Base-by-base conservation (phyloP, 2,329 filamentous ascomycete genomes). In the Diaporthe citriasiana region DNA sequence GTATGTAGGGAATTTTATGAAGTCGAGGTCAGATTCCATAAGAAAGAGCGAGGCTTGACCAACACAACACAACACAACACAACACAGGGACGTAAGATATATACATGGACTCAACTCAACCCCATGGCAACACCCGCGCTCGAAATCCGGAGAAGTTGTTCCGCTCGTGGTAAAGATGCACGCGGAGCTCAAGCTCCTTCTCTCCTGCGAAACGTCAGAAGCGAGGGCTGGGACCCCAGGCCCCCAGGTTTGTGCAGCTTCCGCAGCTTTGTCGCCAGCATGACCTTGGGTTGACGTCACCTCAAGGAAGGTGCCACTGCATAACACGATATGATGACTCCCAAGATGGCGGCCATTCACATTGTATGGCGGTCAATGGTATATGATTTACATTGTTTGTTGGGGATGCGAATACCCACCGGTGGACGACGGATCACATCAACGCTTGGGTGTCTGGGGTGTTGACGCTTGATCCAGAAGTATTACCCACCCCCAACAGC, bases 241-340 rank as follows among this genome's bases (percentile, higher is more conserved):
- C 19, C 47, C 53, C 35, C 63, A 35, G 57, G 19, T 25, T 57
- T 19, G 57, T 53, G 47, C 45, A 71, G 70, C 45, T 38, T 35
- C 30, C 30, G 45, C 47, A 68, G 45, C 45, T 38, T 33, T 53
- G 35, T 60, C 69, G 69, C 57, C 45, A 40, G 25, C 33, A 71
- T 71, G 70, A 71, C 47, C 56, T 12, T 25, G 56, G 45, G 53
- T 71, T 71, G 70, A 71, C 70, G 70, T 71, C 70, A 71, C 70
- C 33, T 42, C 42, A 17, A 40, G 33, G 53, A 59, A 59, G 68
- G 40, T 50, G 40, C 27, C 53, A 71, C 68, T 40, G 63, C 40
- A 59, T n/a, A 35, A 33, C 53, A 71, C 40, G 22, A 56, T 19
- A 59, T 51, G 33, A 59, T 38, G 53, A 12, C 22, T 40, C 9